Conservation (phyloP, 139 green algal genomes). For the Haematococcus lacustris region DNA sequence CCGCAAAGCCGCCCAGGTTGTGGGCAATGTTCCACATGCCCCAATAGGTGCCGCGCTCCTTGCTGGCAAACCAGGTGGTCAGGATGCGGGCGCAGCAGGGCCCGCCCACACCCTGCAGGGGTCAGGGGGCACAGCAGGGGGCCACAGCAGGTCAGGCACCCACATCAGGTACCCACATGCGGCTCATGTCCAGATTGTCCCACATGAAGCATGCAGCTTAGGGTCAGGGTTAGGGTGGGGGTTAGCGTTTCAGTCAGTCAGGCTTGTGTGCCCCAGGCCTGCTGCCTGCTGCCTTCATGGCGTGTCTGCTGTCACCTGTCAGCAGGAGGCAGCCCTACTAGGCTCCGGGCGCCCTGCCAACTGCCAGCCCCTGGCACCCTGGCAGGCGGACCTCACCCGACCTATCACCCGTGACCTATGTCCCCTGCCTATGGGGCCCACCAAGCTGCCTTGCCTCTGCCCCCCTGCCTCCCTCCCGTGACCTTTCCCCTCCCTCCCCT, state of each 20-base stretch:
- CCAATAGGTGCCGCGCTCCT: constrained; percentile 83
- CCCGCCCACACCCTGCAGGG: constrained; percentile 79
- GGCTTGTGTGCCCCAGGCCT: background rate
- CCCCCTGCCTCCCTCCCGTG: too few relatives aligned
- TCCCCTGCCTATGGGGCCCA: background rate
- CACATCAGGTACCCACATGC: constrained; percentile 41
- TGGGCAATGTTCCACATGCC: constrained; percentile 84
- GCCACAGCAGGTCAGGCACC: constrained; percentile 89
- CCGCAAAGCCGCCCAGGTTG: constrained; percentile 91
- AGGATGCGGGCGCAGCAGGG: constrained; percentile 91
- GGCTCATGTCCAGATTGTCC: background rate
- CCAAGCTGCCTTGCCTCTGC: too few relatives aligned
- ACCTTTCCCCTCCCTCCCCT: too few relatives aligned
- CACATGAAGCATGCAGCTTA: background rate
- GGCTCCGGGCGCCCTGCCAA: background rate
- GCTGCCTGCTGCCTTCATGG: background rate
- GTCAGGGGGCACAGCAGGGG: constrained; percentile 57
- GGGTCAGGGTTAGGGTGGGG: background rate
- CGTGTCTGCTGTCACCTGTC: background rate
- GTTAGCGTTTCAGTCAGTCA: background rate
- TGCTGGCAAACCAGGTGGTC: constrained; percentile 89
- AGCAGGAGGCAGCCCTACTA: background rate
- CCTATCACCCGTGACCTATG: background rate
- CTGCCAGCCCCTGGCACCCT: background rate
- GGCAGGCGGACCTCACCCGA: background rate